Base-by-base conservation (phyloP, 2,329 filamentous ascomycete genomes). In the Fusarium ramigenum region DNA sequence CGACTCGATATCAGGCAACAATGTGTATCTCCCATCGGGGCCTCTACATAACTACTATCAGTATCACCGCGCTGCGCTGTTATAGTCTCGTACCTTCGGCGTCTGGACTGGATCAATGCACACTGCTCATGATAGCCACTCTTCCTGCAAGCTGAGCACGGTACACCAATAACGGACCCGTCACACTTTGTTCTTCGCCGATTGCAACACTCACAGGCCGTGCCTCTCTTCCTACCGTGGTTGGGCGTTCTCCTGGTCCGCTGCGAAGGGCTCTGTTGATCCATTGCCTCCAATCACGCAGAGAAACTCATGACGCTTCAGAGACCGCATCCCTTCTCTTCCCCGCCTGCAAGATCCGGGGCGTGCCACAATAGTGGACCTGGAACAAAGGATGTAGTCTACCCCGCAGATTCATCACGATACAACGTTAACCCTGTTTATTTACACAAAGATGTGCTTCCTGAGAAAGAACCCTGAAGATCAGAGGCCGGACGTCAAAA, bases 61-160 rank as follows among this genome's bases (percentile, higher is more conserved):
- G 58, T 4, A 2, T 0, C 1, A 2, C 1, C 2, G 4, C 2
- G 2, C 2, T 5, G 4, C 8, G 12, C 1, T 5, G 4, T 0
- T 14, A 12, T 15, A 18, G 1, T 2, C 5, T 0, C 40, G 3
- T 56, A 50, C 44, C 61, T 66, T 21, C 39, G 46, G 7, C 63
- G n/a, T 1, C 1, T 50, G 2, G 50, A 66, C 1, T 66, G 44
- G 5, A 66, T 40, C 0, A 66, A 9, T 2, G 43, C 4, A 0
- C 50, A 66, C 14, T 60, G 50, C 16, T 9, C 32, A 28, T 66
- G 7, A 9, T 66, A 21, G 9, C 58, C 49, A 7, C 62, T 66
- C 52, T 60, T 66, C 11, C 14, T 36, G 4, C 63, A 66, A 1
- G 43, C n/a, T 2, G 43, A 60, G 8, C 63, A 66, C 0, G 61